phyloP scores from a whole-genome alignment of 2,329 filamentous ascomycete species.

The Apiospora marii region DNA sequence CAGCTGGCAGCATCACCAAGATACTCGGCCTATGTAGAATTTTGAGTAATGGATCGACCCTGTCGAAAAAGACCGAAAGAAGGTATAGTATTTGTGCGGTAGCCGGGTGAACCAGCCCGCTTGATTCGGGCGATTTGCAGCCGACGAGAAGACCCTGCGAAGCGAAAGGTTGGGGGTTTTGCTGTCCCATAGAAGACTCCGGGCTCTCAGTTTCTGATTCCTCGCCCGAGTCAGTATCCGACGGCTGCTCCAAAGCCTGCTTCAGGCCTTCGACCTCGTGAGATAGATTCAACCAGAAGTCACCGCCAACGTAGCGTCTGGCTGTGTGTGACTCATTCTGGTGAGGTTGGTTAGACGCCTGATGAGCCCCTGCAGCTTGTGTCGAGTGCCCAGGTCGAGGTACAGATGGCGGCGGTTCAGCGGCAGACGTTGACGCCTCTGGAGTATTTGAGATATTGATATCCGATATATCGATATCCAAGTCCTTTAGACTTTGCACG shows the following conservation, averaged over 20 bases:
- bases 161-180: conserved; percentile 25
- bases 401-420: conserved; percentile 8
- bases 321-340: conserved; percentile 34
- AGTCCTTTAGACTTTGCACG: conserved; percentile 36
- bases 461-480: conserved; percentile 24
- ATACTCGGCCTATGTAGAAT: conserved; percentile 53
- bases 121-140: conserved; percentile 31
- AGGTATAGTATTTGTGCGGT: conserved; percentile 48
- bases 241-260: conserved; percentile 52
- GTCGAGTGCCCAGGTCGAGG: not conserved
- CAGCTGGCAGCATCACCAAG: conserved; percentile 30
- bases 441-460: conserved; percentile 11
- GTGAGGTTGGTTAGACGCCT: not conserved
- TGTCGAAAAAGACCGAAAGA: conserved; percentile 46
- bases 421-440: conserved; percentile 18
- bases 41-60: conserved; percentile 54
- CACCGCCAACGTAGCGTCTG: conserved; percentile 49
- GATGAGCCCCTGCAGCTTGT: not conserved
- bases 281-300: conserved; percentile 54
- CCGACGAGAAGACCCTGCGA: conserved; percentile 28
- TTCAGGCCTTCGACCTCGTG: conserved; percentile 54
- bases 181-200: conserved; percentile 35
- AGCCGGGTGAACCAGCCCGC: conserved; percentile 44
- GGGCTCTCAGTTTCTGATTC: conserved; percentile 45
- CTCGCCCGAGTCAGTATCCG: conserved; percentile 47